A percentile compares a stretch with the other conserved stretches of the same genome.
These are phyloP conservation scores for Malassezia caprae DNA, from an alignment of 1,284 basidiomycete species.

Conservation along the genomic window DNA sequence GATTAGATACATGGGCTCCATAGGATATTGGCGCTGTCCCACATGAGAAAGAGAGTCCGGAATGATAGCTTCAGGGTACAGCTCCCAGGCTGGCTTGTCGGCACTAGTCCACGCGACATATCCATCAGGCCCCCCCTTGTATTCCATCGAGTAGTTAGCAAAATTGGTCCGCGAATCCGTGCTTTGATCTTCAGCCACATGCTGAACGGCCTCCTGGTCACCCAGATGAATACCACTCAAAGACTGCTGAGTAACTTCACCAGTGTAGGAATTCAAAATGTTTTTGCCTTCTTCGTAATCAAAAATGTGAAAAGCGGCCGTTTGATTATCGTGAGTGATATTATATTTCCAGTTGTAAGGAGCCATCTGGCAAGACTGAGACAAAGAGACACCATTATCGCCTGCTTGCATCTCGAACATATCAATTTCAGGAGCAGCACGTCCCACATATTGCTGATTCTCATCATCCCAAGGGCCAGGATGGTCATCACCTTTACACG, in stretches of 20 bases:
- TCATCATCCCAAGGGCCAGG: conserved; percentile 69
- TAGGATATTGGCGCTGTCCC: conserved; percentile 62
- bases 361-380: conserved; percentile 69
- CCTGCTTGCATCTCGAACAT: conserved; percentile 56
- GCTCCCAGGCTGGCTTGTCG: conserved; percentile 44
- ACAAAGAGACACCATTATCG: conserved; percentile 53
- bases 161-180: neutral
- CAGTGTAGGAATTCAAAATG: conserved; percentile 32
- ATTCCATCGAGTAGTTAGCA: conserved; percentile 12
- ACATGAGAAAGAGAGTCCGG: conserved; percentile 61
- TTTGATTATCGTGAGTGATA: conserved; percentile 16
- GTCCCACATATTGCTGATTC: conserved; percentile 48
- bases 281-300: conserved; percentile 6
- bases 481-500: conserved; percentile 67
- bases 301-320: conserved; percentile 29
- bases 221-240: conserved; percentile 8
- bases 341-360: conserved; percentile 53
- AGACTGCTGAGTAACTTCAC: conserved; percentile 41
- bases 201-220: conserved; percentile 12
- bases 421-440: conserved; percentile 61
- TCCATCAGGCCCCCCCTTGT: conserved; percentile 3
- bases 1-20: conserved; percentile 48
- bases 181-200: neutral
- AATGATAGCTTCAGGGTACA: conserved; percentile 61
- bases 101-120: conserved; percentile 28